These are phyloP conservation scores for Oxytropis ochrocephala DNA, from an alignment of 306 rosid genomes.

Conservation along the genomic window DNA sequence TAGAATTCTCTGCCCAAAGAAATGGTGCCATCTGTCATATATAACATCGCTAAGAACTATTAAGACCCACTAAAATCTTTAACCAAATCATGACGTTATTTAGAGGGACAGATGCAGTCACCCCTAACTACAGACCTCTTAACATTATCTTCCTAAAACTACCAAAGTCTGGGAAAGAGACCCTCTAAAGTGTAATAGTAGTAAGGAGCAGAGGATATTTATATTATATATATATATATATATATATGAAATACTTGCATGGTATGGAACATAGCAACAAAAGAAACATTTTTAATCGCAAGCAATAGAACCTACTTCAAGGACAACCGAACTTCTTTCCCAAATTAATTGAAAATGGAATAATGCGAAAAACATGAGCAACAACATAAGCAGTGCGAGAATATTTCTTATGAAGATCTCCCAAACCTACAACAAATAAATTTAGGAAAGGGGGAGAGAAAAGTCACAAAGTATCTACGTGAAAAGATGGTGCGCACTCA, in stretches of 20 bases:
- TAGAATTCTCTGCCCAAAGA: background rate
- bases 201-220: background rate
- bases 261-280: background rate
- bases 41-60: background rate
- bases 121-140: background rate
- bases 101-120: background rate
- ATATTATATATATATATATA: too few relatives aligned
- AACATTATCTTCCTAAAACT: background rate
- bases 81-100: background rate
- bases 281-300: background rate
- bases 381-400: background rate
- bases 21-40: background rate
- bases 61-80: background rate
- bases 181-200: background rate
- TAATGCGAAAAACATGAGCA: background rate
- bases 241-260: too few relatives aligned
- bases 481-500: slow-evolving; percentile 4
- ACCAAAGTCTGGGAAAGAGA: background rate
- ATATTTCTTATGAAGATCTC: background rate
- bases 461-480: background rate
- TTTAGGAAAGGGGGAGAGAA: background rate
- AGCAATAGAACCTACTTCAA: background rate
- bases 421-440: background rate
- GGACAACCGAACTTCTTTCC: background rate
- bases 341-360: background rate